Evolutionary conservation across 345 rosid genomes (phyloP).

Genomic region (Ailanthus altissimus): DNA sequence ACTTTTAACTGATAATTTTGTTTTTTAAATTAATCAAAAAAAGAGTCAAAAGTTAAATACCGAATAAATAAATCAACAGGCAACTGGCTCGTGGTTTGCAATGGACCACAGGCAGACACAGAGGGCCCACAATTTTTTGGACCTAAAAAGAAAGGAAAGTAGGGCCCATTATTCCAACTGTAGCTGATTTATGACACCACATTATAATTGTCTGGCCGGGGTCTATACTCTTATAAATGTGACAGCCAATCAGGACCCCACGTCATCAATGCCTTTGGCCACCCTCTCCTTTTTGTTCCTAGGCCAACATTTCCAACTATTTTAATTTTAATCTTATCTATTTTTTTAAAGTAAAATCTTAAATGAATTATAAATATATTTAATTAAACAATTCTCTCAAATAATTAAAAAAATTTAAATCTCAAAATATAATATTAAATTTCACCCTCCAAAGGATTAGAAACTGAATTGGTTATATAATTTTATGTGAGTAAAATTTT

Average conservation of each 20-base stretch:
- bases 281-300: not conserved
- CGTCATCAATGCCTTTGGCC: not conserved
- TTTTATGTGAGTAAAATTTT: too few relatives aligned
- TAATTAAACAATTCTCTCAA: too few relatives aligned
- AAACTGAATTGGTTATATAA: too few relatives aligned
- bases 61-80: not conserved
- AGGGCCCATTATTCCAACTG: too few relatives aligned
- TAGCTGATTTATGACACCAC: slow-evolving; percentile 16
- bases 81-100: not conserved
- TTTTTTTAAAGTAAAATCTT: too few relatives aligned
- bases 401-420: too few relatives aligned
- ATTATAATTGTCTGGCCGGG: slow-evolving; percentile 27
- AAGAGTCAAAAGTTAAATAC: not conserved
- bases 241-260: slow-evolving; percentile 33
- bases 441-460: too few relatives aligned
- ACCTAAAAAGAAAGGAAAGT: too few relatives aligned
- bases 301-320: slow-evolving; percentile 24
- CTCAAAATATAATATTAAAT: too few relatives aligned
- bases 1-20: too few relatives aligned
- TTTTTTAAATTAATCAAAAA: too few relatives aligned
- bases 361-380: too few relatives aligned
- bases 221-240: slow-evolving; percentile 25
- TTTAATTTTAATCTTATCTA: not conserved
- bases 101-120: not conserved
- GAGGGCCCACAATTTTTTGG: not conserved